Conservation (phyloP, 768 basidiomycete species). For the Rossbeevera mucosa region DNA sequence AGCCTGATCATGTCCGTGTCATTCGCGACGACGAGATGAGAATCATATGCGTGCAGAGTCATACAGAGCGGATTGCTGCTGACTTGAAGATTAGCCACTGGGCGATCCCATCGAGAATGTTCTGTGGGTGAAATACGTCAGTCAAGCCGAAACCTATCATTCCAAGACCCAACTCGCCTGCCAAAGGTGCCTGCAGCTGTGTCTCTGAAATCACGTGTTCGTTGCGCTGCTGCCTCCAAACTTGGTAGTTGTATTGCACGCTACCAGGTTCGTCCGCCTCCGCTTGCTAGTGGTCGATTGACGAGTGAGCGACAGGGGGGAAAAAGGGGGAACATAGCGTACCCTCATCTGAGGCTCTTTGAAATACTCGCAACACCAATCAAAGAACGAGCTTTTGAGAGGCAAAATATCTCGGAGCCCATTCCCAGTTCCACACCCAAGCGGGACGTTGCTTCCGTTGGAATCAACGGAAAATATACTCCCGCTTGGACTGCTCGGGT, state of each 20-base stretch:
- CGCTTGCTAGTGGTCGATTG: constrained; percentile 57
- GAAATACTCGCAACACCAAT: constrained; percentile 97
- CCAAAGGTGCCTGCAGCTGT: constrained; percentile 60
- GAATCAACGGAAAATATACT: constrained; percentile 80
- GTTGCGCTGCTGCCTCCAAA: constrained; percentile 90
- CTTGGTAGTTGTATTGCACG: constrained; percentile 88
- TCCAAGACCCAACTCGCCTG: constrained; percentile 48
- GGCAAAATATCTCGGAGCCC: constrained; percentile 85
- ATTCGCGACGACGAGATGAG: constrained; percentile 81
- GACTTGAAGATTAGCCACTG: constrained; percentile 61
- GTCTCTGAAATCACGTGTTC: constrained; percentile 74
- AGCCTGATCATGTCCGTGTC: constrained; percentile 85
- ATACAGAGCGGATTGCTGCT: constrained; percentile 64
- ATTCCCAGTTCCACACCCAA: constrained; percentile 74
- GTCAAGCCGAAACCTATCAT: constrained; percentile 18
- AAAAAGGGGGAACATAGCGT: constrained; percentile 23
- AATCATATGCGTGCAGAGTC: constrained; percentile 89
- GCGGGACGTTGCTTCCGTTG: constrained; percentile 57
- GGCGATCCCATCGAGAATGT: constrained; percentile 63
- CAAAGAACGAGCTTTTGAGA: constrained; percentile 86
- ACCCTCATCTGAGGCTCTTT: constrained; percentile 99
- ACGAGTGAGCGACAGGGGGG: constrained; percentile 10
- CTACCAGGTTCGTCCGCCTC: constrained; percentile 97
- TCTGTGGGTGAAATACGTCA: constrained; percentile 36
- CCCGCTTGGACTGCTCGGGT: constrained; percentile 62